These are phyloP conservation scores for Xylariaceae sp. DNA, from an alignment of 2,329 filamentous ascomycete species.

Conservation along the genomic window DNA sequence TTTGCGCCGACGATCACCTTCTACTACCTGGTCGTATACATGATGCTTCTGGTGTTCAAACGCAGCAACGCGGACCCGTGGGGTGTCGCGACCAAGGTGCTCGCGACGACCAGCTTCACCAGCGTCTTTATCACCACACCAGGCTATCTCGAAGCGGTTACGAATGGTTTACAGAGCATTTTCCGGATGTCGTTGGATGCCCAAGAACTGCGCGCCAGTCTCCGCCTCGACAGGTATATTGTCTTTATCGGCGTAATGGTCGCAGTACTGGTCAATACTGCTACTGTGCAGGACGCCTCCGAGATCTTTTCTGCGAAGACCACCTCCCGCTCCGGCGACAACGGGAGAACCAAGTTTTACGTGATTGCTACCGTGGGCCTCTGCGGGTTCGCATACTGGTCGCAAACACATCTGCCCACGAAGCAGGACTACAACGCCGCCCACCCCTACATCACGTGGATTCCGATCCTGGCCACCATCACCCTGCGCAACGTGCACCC, in stretches of 20 bases:
- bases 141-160: constrained; percentile 34
- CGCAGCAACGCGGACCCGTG: constrained; percentile 33
- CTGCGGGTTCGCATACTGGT: constrained; percentile 27
- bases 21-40: constrained; percentile 54
- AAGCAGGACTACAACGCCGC: constrained; percentile 39
- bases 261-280: constrained; percentile 33
- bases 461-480: constrained; percentile 46
- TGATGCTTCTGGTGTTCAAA: constrained; percentile 37
- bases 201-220: constrained; percentile 40
- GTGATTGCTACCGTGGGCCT: constrained; percentile 18
- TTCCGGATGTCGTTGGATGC: constrained; percentile 43
- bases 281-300: constrained; percentile 11
- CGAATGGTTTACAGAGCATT: constrained; percentile 28
- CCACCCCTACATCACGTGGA: constrained; percentile 45
- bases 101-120: constrained; percentile 32
- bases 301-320: constrained; percentile 11
- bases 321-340: constrained; percentile 6
- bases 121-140: constrained; percentile 27
- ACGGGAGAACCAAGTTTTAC: constrained; percentile 5
- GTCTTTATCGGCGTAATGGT: constrained; percentile 49
- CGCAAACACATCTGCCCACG: constrained; percentile 11
- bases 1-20: constrained; percentile 52
- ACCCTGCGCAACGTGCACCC: constrained; percentile 42
- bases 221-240: constrained; percentile 45
- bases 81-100: constrained; percentile 40